Evolutionary conservation across 768 basidiomycete genomes (phyloP).

Genomic region (Mrakia gelida): DNA sequence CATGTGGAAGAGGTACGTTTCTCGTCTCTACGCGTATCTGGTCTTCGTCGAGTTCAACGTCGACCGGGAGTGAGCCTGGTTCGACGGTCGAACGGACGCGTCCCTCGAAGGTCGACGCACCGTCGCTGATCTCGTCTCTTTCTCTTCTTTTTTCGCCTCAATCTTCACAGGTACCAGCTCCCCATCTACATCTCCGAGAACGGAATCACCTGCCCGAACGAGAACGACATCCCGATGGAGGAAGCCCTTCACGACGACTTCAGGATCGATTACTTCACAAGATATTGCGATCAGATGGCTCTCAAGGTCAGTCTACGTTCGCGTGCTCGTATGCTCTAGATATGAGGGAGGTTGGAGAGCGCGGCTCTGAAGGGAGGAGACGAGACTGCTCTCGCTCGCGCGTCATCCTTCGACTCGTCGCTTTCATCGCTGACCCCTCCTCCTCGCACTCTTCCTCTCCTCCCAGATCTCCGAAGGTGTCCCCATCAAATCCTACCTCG

Average conservation of each 20-base stretch:
- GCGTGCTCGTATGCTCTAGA: no score
- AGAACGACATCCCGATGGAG: constrained; percentile 33
- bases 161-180: constrained; percentile 31
- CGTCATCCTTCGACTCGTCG: background rate
- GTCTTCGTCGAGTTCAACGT: background rate
- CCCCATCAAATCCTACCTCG: constrained; percentile 4
- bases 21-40: background rate
- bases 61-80: no score
- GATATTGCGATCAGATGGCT: constrained; percentile 30
- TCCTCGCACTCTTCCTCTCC: background rate
- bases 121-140: no score
- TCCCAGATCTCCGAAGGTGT: background rate
- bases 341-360: no score
- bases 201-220: constrained; percentile 37
- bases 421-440: background rate
- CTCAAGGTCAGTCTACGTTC: background rate
- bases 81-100: no score
- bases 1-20: constrained; percentile 33
- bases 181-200: constrained; percentile 38
- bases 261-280: constrained; percentile 38
- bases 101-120: no score
- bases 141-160: background rate
- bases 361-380: no score
- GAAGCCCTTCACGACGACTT: constrained; percentile 39
- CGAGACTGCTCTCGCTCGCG: background rate